These are phyloP conservation scores for Coemansia sp. DNA, from an alignment of 192 early-diverging fungal genomes.

Conservation along the genomic window DNA sequence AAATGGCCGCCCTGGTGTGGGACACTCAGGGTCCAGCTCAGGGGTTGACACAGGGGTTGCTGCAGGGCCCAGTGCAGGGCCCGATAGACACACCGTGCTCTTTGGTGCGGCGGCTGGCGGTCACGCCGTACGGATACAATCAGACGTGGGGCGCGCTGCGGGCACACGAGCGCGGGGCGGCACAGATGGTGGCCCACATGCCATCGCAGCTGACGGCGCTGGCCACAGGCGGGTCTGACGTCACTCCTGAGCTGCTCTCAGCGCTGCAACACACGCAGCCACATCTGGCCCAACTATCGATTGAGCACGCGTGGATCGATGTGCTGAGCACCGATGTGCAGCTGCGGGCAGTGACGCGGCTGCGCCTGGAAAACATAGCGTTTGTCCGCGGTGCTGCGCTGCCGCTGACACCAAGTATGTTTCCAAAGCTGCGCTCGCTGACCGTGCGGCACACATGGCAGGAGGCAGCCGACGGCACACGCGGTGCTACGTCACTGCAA, in stretches of 20 bases:
- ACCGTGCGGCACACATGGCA: constrained; percentile 46
- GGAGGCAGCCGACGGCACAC: constrained; percentile 19
- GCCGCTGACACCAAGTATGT: constrained; percentile 27
- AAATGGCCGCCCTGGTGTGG: constrained; percentile 17
- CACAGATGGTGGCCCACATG: constrained; percentile 16
- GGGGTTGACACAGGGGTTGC: too few species aligned
- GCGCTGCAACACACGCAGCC: constrained; percentile 35
- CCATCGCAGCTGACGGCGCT: constrained; percentile 29
- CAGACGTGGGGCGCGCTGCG: constrained; percentile 42
- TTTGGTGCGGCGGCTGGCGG: constrained; percentile 24
- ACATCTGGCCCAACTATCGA: constrained; percentile 14
- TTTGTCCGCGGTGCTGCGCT: constrained; percentile 16
- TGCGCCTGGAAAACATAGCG: constrained; percentile 44
- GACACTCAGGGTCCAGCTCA: not conserved
- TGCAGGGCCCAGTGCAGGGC: not conserved
- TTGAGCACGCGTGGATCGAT: constrained; percentile 40
- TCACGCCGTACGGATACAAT: constrained; percentile 47
- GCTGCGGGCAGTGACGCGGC: constrained; percentile 16
- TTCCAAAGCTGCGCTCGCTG: constrained; percentile 30
- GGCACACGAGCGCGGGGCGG: constrained; percentile 27
- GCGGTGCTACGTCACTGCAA: constrained; percentile 48
- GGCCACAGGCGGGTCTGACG: constrained; percentile 36
- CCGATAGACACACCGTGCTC: not conserved
- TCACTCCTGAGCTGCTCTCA: constrained; percentile 31
- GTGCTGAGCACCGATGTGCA: constrained; percentile 14